These are phyloP conservation scores for Hibiscus syriacus DNA, from an alignment of 345 rosid genomes.

Conservation along the genomic window DNA sequence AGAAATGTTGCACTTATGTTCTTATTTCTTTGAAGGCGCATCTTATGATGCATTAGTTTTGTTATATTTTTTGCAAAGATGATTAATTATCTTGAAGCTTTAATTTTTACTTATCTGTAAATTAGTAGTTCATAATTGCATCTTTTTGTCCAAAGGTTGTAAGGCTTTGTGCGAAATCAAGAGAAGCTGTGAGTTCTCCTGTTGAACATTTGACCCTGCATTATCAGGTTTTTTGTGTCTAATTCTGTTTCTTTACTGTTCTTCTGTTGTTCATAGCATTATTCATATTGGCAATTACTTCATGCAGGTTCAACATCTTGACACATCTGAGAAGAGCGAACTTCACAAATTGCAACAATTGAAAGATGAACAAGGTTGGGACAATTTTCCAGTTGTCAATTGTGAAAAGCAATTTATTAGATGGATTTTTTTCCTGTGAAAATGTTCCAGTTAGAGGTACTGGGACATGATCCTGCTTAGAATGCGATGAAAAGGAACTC, in stretches of 20 bases:
- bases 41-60: background rate
- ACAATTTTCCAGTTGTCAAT: background rate
- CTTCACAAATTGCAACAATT: slow-evolving; percentile 96
- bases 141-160: slow-evolving; percentile 57
- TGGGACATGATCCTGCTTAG: background rate
- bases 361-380: slow-evolving; percentile 98
- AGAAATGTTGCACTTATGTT: background rate
- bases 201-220: slow-evolving; percentile 99
- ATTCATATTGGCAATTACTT: slow-evolving; percentile 9
- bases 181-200: slow-evolving; percentile 99
- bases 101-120: background rate
- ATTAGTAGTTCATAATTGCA: background rate
- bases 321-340: slow-evolving; percentile 98
- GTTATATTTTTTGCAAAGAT: background rate
- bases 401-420: background rate
- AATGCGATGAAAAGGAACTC: background rate
- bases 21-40: background rate
- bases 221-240: slow-evolving; percentile 70
- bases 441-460: background rate
- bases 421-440: background rate
- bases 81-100: background rate
- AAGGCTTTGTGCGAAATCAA: slow-evolving; percentile 97
- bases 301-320: slow-evolving; percentile 91
- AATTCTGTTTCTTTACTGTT: background rate
- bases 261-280: background rate